Conservation (phyloP, 176 grass and related monocot genomes). For the Rhynchospora breviuscula region DNA sequence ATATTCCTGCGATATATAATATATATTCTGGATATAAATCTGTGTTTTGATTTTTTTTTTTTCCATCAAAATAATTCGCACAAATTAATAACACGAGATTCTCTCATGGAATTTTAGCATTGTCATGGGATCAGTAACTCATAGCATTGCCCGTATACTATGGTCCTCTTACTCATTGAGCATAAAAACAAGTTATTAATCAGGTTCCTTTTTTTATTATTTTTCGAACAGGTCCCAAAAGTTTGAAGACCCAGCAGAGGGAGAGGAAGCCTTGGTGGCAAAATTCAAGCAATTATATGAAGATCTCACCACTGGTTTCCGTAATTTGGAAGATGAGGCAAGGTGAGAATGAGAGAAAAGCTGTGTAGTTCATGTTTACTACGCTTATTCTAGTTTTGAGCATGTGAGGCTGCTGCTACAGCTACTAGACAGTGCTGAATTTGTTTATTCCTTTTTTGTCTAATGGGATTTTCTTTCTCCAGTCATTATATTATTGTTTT, state of each 20-base stretch:
- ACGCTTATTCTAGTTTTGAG: conserved; percentile 18
- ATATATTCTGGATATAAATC: not conserved
- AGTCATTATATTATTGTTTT: conserved; percentile 17
- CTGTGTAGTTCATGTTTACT: conserved; percentile 9
- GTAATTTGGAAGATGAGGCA: conserved; percentile 79
- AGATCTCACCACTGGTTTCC: conserved; percentile 71
- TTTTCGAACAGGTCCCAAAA: conserved; percentile 59
- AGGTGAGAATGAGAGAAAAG: conserved; percentile 30
- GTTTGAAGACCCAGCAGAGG: conserved; percentile 88
- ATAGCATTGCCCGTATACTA: not conserved
- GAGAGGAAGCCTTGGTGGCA: conserved; percentile 47
- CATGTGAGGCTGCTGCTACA: conserved; percentile 12
- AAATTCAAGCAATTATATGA: conserved; percentile 88
- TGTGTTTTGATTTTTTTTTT: not conserved
- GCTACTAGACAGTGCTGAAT: not conserved
- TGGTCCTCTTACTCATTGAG: not conserved
- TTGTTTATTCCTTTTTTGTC: conserved; percentile 18
- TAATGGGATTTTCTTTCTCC: conserved; percentile 7
- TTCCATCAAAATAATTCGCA: not conserved
- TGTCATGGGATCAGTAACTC: not conserved
- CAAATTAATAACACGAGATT: not conserved
- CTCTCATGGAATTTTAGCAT: not conserved
- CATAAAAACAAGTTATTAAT: not conserved
- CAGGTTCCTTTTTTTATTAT: not conserved
- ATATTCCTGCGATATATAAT: not conserved